Base-by-base conservation (phyloP, 345 rosid species). In the Eutrema japonicum region DNA sequence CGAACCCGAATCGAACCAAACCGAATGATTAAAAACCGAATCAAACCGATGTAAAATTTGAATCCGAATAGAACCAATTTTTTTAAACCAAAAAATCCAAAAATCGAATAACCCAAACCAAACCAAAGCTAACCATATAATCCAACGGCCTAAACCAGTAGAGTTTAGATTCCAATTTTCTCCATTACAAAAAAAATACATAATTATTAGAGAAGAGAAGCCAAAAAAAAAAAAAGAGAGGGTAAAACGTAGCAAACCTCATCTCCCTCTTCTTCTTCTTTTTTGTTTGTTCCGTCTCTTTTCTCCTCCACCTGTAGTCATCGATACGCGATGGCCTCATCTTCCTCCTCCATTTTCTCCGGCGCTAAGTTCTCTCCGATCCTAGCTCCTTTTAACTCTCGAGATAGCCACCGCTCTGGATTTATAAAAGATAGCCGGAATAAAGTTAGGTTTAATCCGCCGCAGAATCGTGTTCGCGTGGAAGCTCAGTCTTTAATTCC, bases 251-350 rank as follows among this genome's bases (percentile, higher is more conserved):
- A 62, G 76, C 68, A 8, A 40, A 61, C 77, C 50, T 73, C 75
- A 61, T 72, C 62, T 72, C 62, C 62, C 37, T 38, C 10, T 60
- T 26, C 10, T 49, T 29, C 13, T 33, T 27, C 2, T 5, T 11
- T 6, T 2, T 47, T 18, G 22, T 18, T 3, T 30, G 13, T 7
- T 8, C 13, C 11, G 62, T 16, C 29, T 51, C 37, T 16, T 22
- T 43, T 66, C 43, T 48, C 54, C 49, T 59, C 54, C 18, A 46
- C 73, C 55, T 22, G 27, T 52, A 22, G 51, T n/a, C 49, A 3
- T 42, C 68, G 33, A 48, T 22, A 62, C 41, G 43, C 72, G 78
- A 83, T 83, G 86, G 77, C 83, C 30, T 65, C 81, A 57, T 82
- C 83, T 22, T 67, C 85, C 11, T 75, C 83, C 52, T 80, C 67